Evolutionary conservation across 176 grass and related monocot species (phyloP).

Genomic region (Canna indica): DNA sequence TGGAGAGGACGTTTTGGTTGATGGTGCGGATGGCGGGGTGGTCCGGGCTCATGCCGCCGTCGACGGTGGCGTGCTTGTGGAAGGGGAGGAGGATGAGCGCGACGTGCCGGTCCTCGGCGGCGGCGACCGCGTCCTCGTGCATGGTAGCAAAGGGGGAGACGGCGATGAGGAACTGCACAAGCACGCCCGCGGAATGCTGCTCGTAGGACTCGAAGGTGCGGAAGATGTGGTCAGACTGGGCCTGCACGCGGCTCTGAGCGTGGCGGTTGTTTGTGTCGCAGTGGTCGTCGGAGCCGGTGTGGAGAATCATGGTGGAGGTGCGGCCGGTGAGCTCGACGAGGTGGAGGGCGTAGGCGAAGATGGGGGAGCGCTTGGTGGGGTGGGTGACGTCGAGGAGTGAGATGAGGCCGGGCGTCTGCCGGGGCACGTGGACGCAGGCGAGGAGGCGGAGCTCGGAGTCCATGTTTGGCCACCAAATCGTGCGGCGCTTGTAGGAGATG

Average conservation of each 20-base stretch:
- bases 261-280: constrained; percentile 45
- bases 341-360: constrained; percentile 45
- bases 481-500: constrained; percentile 61
- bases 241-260: constrained; percentile 26
- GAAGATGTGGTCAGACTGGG: constrained; percentile 47
- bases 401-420: constrained; percentile 41
- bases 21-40: constrained; percentile 38
- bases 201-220: constrained; percentile 51
- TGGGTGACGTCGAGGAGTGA: constrained; percentile 36
- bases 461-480: constrained; percentile 39
- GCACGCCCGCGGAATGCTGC: constrained; percentile 31
- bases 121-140: constrained; percentile 58
- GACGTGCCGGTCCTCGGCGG: constrained; percentile 45
- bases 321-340: constrained; percentile 44
- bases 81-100: constrained; percentile 68
- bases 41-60: constrained; percentile 43
- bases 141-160: constrained; percentile 50
- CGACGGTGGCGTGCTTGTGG: constrained; percentile 64
- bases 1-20: constrained; percentile 33
- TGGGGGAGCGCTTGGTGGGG: constrained; percentile 32
- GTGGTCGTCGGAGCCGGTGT: constrained; percentile 36
- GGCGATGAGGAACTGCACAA: constrained; percentile 28
- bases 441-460: constrained; percentile 51
- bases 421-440: constrained; percentile 41
- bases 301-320: constrained; percentile 61